Base-by-base conservation (phyloP, 805 yeast genomes). In the Wickerhamiella musiphila region DNA sequence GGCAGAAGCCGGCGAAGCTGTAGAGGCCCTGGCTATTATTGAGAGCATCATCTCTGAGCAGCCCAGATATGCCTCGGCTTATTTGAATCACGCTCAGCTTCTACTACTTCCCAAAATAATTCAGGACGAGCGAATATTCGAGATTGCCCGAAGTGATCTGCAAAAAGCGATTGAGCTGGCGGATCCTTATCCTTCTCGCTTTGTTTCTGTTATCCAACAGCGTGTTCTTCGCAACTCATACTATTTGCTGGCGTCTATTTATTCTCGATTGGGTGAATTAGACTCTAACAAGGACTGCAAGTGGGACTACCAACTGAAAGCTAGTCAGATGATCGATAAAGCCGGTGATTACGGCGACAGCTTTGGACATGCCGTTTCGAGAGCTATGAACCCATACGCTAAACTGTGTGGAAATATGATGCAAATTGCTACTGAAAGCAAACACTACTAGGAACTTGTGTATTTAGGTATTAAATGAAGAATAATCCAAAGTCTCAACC, bases 331-430 rank as follows among this genome's bases (percentile, higher is more conserved):
- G 36, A 35, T 53, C 30, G 39, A 32, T 13, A 32, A 38, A 14
- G 53, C 55, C 2, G 50, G 55, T 14, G 31, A 37, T 13, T 47
- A 44, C 19, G 58, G 58, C n/a, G 52, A 50, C 35, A 42, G 42
- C 28, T 27, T 47, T 4, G 48, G 53, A 1, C 35, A 35, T 3
- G 40, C 45, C 6, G 34, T 49, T 15, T 46, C 57, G 6, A 40
- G 39, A 13, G 35, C 35, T 22, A 36, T 48, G 20, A 53, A 53
- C 28, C 57, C 57, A 23, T 53, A 49, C 34, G 55, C 58, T 7
- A 45, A 51, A 34, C 37, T 53, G 20, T 53, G 57, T 28, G 58
- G 57, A 5, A 44, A 43, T 29, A 48, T 52, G 35, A 47, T 53
- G 27, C 12, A n/a, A n/a, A n/a, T n/a, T n/a, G n/a, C n/a, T n/a